Percentiles rank a stretch among this genome's conserved stretches.
Conservation (phyloP, 345 rosid genomes). For the Angophora floribunda region DNA sequence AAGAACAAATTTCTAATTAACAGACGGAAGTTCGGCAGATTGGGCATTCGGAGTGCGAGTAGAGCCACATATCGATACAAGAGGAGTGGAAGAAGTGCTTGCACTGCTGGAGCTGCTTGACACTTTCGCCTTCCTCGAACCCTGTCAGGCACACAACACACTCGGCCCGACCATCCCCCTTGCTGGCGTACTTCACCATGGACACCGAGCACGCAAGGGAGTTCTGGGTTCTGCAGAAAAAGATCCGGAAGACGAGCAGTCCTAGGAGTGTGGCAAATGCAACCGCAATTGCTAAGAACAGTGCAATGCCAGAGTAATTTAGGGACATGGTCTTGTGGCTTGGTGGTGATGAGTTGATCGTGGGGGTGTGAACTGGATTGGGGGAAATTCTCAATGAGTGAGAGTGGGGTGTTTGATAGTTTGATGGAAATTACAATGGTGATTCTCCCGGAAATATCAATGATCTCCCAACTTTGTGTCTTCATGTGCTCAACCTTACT, state of each 20-base stretch:
- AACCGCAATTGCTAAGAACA: background rate
- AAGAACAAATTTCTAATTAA: background rate
- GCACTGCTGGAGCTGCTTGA: background rate
- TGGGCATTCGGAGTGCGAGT: rapidly evolving
- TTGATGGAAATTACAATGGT: background rate
- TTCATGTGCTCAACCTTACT: background rate
- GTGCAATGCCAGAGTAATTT: background rate
- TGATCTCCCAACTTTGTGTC: background rate
- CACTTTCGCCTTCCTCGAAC: background rate
- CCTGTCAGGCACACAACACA: background rate
- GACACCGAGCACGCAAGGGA: background rate
- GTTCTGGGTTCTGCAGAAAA: background rate
- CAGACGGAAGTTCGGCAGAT: background rate
- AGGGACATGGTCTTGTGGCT: background rate
- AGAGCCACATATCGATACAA: background rate
- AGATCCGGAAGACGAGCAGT: background rate
- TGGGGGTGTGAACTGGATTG: background rate
- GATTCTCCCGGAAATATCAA: background rate
- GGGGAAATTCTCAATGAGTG: background rate
- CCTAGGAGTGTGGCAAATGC: background rate
- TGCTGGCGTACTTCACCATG: background rate
- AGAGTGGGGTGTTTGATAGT: background rate
- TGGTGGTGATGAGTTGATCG: background rate
- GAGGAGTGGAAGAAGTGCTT: background rate
- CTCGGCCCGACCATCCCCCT: background rate